phyloP scores from a whole-genome alignment of 139 green algal genomes.

The Picochlorum sp. region DNA sequence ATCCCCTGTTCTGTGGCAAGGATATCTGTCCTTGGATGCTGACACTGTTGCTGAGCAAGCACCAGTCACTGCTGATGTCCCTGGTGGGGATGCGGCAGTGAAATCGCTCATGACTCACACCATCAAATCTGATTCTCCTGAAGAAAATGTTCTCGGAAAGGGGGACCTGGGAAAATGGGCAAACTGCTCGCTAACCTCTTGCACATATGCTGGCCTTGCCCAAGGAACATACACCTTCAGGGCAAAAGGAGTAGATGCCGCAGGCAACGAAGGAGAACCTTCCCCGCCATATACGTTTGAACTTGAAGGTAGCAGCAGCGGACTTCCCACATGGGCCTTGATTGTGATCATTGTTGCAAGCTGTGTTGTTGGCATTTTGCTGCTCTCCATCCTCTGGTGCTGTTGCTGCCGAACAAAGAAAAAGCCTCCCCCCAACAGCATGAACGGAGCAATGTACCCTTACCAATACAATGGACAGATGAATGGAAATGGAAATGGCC shows the following conservation, averaged over 20 bases:
- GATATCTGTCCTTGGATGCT: background rate
- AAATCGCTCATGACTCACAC: background rate
- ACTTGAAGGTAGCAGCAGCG: constrained; percentile 2
- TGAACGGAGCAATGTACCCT: background rate
- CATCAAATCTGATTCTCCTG: background rate
- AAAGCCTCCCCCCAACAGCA: background rate
- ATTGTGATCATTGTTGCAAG: constrained; percentile 8
- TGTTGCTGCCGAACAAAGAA: constrained; percentile 12
- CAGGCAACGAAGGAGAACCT: constrained; percentile 29
- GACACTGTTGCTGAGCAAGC: no score
- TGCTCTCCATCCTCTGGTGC: constrained; percentile 1
- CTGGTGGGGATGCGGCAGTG: background rate
- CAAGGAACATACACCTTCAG: constrained; percentile 22
- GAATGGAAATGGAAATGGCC: background rate
- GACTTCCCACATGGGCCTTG: constrained; percentile 24
- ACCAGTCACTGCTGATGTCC: no score
- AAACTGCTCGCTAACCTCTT: constrained; percentile 15
- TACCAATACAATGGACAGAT: background rate
- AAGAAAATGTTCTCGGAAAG: constrained; percentile 1
- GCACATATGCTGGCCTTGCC: constrained; percentile 13
- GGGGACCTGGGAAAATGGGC: constrained; percentile 17
- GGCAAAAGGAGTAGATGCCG: constrained; percentile 22
- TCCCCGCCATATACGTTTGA: constrained; percentile 19
- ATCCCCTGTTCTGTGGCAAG: constrained; percentile 1
- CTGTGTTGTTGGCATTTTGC: constrained; percentile 6